Evolutionary conservation across 2,329 filamentous ascomycete species (phyloP).

Genomic region (Claviceps monticola): DNA sequence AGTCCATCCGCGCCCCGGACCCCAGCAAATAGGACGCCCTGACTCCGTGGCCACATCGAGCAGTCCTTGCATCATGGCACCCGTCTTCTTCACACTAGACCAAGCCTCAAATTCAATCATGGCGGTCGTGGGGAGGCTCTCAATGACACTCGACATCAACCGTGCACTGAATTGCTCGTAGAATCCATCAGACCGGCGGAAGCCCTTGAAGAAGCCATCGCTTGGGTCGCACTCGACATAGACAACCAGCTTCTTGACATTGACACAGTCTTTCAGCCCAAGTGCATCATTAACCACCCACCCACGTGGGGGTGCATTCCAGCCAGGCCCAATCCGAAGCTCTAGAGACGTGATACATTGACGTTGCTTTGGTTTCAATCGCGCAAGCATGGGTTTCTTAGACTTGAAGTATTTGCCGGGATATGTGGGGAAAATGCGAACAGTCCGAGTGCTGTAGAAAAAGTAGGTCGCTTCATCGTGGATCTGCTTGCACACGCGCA

Average conservation of each 20-base stretch:
- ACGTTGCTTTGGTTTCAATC: slow-evolving; percentile 47
- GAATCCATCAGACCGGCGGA: slow-evolving; percentile 50
- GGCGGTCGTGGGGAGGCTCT: slow-evolving; percentile 39
- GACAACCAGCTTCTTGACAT: slow-evolving; percentile 45
- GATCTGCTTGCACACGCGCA: slow-evolving; percentile 46
- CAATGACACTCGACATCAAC: slow-evolving; percentile 43
- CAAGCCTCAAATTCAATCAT: slow-evolving; percentile 58
- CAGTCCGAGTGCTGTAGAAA: slow-evolving; percentile 49
- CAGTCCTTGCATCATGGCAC: slow-evolving; percentile 49
- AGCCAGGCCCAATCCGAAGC: slow-evolving; percentile 59
- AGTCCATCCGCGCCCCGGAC: slow-evolving; percentile 52
- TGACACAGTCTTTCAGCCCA: slow-evolving; percentile 47
- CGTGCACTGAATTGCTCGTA: slow-evolving; percentile 53
- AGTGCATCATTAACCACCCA: slow-evolving; percentile 56
- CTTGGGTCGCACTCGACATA: slow-evolving; percentile 64
- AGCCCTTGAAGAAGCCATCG: slow-evolving; percentile 52
- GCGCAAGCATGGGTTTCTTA: slow-evolving; percentile 56
- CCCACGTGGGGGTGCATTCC: slow-evolving; percentile 52
- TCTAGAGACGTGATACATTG: slow-evolving; percentile 49
- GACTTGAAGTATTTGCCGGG: slow-evolving; percentile 57
- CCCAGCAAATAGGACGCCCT: slow-evolving; percentile 48
- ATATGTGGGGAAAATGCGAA: slow-evolving; percentile 53
- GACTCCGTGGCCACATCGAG: slow-evolving; percentile 35
- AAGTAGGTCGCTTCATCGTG: slow-evolving; percentile 49
- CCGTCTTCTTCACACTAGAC: slow-evolving; percentile 48